Percentiles rank a stretch among this genome's conserved stretches.
These are phyloP conservation scores for Ottelia alismoides DNA, from an alignment of 106 monocot species.

Conservation along the genomic window DNA sequence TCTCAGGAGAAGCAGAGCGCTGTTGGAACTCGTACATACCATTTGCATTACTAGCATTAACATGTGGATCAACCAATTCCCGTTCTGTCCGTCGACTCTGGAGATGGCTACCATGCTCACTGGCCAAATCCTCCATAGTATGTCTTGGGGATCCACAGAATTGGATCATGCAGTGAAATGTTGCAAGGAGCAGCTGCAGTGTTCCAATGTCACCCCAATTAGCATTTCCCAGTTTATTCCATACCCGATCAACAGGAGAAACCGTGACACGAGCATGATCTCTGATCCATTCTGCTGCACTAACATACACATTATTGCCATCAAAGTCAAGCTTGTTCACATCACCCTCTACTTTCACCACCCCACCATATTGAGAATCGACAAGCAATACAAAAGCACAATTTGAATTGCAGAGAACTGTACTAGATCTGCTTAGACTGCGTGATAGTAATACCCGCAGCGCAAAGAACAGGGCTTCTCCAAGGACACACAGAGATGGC, in stretches of 20 bases:
- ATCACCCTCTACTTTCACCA: slow-evolving; percentile 78
- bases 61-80: slow-evolving; percentile 31
- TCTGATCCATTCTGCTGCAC: slow-evolving; percentile 77
- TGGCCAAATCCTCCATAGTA: slow-evolving; percentile 56
- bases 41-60: slow-evolving; percentile 63
- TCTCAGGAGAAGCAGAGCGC: slow-evolving; percentile 59
- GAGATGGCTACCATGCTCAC: slow-evolving; percentile 46
- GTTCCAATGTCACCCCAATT: slow-evolving; percentile 95
- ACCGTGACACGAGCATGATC: slow-evolving; percentile 43
- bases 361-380: slow-evolving; percentile 84
- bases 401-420: slow-evolving; percentile 42
- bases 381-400: slow-evolving; percentile 77
- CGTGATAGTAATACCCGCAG: slow-evolving; percentile 68
- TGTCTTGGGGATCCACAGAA: slow-evolving; percentile 75
- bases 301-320: slow-evolving; percentile 63
- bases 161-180: slow-evolving; percentile 60
- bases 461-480: slow-evolving; percentile 92
- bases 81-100: slow-evolving; percentile 73
- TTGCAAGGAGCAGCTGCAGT: slow-evolving; percentile 67
- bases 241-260: slow-evolving; percentile 67
- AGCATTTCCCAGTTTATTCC: slow-evolving; percentile 92
- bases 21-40: slow-evolving; percentile 54
- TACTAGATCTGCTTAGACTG: slow-evolving; percentile 63
- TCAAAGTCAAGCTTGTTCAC: slow-evolving; percentile 53
- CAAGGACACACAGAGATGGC: slow-evolving; percentile 51